A percentile compares a stretch with the other conserved stretches of the same genome.
These are phyloP conservation scores for Asterionellopsis glacialis DNA, from an alignment of 108 stramenopile species.

Conservation along the genomic window DNA sequence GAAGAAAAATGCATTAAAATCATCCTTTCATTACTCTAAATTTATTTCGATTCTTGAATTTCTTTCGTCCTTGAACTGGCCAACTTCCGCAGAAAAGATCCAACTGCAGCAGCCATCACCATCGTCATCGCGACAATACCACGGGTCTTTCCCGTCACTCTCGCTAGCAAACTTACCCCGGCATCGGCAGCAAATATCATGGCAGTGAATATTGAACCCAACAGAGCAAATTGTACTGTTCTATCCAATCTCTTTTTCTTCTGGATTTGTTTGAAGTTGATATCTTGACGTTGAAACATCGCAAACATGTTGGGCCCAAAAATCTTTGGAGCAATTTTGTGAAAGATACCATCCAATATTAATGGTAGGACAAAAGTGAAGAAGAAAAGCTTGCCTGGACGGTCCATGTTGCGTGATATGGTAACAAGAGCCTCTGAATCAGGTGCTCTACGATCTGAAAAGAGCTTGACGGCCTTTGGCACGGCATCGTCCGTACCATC, in stretches of 20 bases:
- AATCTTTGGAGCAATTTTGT: constrained; percentile 43
- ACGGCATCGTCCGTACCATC: constrained; percentile 1
- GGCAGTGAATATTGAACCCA: constrained; percentile 17
- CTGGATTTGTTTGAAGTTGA: constrained; percentile 23
- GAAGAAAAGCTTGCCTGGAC: constrained; percentile 53
- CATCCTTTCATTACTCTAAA: too few relatives aligned
- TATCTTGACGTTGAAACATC: constrained; percentile 53
- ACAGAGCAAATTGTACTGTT: constrained; percentile 21
- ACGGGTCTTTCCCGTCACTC: constrained; percentile 17
- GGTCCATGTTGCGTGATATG: constrained; percentile 60
- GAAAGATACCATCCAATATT: constrained; percentile 70
- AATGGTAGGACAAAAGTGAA: constrained; percentile 63
- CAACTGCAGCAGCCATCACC: too few relatives aligned
- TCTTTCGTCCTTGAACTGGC: too few relatives aligned
- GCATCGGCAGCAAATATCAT: constrained; percentile 5
- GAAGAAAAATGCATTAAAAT: too few relatives aligned
- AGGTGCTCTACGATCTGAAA: constrained; percentile 43
- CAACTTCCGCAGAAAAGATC: too few relatives aligned
- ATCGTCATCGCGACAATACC: too few relatives aligned
- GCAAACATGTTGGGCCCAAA: constrained; percentile 67
- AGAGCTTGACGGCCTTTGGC: constrained; percentile 31
- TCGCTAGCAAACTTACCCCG: constrained; percentile 14
- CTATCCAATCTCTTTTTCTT: constrained; percentile 41
- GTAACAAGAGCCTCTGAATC: constrained; percentile 69
- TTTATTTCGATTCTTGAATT: too few relatives aligned